Percentiles rank a stretch among this genome's conserved stretches.
Evolutionary conservation across 2,329 filamentous ascomycete genomes (phyloP).

Genomic region (Penicillium sp.): DNA sequence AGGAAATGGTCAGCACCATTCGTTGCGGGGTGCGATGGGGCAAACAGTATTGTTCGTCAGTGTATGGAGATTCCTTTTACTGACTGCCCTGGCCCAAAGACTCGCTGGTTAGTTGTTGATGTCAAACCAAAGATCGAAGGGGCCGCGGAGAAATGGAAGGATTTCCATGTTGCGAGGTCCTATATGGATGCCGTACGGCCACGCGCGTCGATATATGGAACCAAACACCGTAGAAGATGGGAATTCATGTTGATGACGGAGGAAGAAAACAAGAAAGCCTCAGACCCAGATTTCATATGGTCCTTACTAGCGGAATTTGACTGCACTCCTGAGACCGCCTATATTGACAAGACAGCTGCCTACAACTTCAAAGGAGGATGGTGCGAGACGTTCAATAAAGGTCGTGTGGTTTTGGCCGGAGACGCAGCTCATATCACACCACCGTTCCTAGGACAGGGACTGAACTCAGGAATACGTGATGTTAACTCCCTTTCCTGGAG

Average conservation of each 20-base stretch:
- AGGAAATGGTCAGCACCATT: neutral
- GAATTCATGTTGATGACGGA: neutral
- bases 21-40: conserved; percentile 1
- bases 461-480: conserved; percentile 3
- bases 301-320: neutral
- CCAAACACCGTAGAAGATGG: neutral
- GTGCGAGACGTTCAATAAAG: neutral
- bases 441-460: neutral
- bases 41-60: conserved; percentile 1
- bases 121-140: neutral
- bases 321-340: neutral
- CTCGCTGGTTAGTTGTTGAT: neutral
- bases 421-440: neutral
- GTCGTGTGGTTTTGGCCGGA: neutral
- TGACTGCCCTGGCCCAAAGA: neutral
- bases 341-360: neutral
- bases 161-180: neutral
- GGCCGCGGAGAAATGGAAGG: neutral
- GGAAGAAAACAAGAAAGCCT: neutral
- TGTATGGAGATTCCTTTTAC: neutral
- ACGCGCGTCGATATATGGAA: neutral
- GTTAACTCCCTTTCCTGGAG: conserved; percentile 2
- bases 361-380: neutral
- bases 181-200: conserved; percentile 1
- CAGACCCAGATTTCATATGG: neutral